Conservation (phyloP, 2,329 filamentous ascomycete species). For the Penicillium polonicum region DNA sequence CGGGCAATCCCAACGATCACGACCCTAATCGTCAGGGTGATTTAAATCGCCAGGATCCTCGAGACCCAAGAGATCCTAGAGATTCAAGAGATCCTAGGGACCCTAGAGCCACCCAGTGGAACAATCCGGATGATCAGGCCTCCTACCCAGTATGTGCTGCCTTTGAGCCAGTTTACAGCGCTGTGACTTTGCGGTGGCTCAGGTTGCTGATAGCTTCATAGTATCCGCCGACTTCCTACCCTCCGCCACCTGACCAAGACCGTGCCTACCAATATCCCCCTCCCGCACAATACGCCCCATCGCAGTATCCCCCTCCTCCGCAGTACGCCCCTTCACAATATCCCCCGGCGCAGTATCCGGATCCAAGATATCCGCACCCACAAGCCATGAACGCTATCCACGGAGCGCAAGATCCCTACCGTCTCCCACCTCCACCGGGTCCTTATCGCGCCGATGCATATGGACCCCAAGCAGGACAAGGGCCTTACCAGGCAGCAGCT, state of each 20-base stretch:
- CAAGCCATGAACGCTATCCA: slow-evolving; percentile 45
- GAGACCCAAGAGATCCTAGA: not conserved
- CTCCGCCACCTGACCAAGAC: slow-evolving; percentile 30
- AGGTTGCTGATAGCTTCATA: slow-evolving; percentile 13
- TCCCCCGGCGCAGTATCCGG: slow-evolving; percentile 29
- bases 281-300: slow-evolving; percentile 37
- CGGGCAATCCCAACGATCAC: slow-evolving; percentile 43
- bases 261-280: slow-evolving; percentile 36
- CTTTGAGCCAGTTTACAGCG: not conserved
- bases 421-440: slow-evolving; percentile 44
- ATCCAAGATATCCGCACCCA: slow-evolving; percentile 38
- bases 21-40: slow-evolving; percentile 38
- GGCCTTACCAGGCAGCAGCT: slow-evolving; percentile 47
- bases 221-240: slow-evolving; percentile 37
- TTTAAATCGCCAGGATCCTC: slow-evolving; percentile 41
- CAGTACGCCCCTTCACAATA: slow-evolving; percentile 35
- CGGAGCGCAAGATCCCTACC: slow-evolving; percentile 45
- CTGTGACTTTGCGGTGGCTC: not conserved
- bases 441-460: slow-evolving; percentile 46
- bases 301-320: slow-evolving; percentile 25
- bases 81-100: slow-evolving; percentile 29
- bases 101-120: slow-evolving; percentile 46
- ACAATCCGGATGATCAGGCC: slow-evolving; percentile 40
- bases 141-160: slow-evolving; percentile 39
- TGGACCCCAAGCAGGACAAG: slow-evolving; percentile 38